Conservation (phyloP, 1,139 yeast species). For the Candida tropicalis region DNA sequence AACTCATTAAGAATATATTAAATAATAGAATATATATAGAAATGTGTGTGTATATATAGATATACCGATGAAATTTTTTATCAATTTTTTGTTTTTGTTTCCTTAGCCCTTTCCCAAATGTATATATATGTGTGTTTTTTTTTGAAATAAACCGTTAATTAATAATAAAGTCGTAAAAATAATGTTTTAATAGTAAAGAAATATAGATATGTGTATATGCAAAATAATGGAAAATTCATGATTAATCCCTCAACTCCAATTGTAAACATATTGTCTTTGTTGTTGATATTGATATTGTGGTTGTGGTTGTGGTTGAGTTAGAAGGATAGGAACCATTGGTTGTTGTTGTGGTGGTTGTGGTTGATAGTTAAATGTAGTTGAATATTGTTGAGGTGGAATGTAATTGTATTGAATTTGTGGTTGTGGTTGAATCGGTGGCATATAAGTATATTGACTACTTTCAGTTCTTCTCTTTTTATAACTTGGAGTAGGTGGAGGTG, state of each 20-base stretch:
- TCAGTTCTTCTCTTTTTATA: constrained; percentile 4
- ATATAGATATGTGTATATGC: not conserved
- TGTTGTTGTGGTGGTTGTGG: not conserved
- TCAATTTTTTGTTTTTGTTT: too few relatives aligned
- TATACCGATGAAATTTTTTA: too few relatives aligned
- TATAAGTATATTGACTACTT: constrained; percentile 1
- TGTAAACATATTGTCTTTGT: constrained; percentile 3
- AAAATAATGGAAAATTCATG: too few relatives aligned
- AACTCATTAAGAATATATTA: not conserved
- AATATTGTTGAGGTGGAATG: not conserved
- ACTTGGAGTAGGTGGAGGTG: constrained; percentile 1
- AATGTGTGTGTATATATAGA: not conserved
- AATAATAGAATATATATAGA: not conserved
- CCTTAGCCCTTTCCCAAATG: too few relatives aligned
- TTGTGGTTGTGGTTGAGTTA: not conserved
- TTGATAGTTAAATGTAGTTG: constrained; percentile 1
- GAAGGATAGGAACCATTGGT: constrained; percentile 3
- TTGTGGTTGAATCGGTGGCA: not conserved
- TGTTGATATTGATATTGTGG: not conserved
- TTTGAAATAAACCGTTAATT: too few relatives aligned
- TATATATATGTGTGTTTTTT: not conserved
- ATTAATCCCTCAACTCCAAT: constrained; percentile 2
- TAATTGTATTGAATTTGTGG: not conserved
- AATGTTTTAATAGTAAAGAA: too few relatives aligned
- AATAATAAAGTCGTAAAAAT: too few relatives aligned